Evolutionary conservation across 1,139 yeast genomes (phyloP), one percentile per base, ranked within the genome.

Genomic region (Suhomyces kunorum): DNA sequence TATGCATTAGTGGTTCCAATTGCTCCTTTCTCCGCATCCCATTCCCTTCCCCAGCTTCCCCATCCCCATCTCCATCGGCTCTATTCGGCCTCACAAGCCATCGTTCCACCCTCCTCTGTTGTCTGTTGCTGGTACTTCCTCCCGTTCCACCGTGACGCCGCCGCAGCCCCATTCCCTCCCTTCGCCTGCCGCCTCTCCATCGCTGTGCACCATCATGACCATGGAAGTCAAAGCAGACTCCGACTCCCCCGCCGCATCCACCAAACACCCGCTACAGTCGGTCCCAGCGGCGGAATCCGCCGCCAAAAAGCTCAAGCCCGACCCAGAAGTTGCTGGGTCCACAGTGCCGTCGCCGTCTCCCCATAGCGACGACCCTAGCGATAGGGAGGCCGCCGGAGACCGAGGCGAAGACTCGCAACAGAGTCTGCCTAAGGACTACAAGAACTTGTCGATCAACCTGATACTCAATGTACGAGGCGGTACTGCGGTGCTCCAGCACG

Each of bases 391-490:
- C 22, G 20, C 32, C 18, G 13, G 23, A 9, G 19, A 28, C 17
- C 20, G 24, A 16, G 16, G 13, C 27, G 14, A 33, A 3, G 34
- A 15, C 18, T 36, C 43, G 5, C 29, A 32, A 2, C 38, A 39
- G 5, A 38, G 19, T 16, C 41, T 46, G 6, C 45, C 48, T 24
- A 45, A 41, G 29, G 44, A 40, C 28, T 40, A 44, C 36, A 46
- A 45, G 37, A 48, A 41, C 28, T 37, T 48, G 27, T 41, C 47
- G 4, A 48, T 48, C 24, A 44, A 44, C 35, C 45, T 42, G 48
- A 48, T 46, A 9, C 38, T 48, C 8, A 48, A 48, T 27, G 42
- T 44, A 9, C 28, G 34, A 15, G 42, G 41, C 19, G 34, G 23
- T 18, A 17, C 28, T 4, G 22, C 28, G 9, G 19, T 31, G 19